Conservation (phyloP, 306 rosid species). For the Hippophae gyantsensis region DNA sequence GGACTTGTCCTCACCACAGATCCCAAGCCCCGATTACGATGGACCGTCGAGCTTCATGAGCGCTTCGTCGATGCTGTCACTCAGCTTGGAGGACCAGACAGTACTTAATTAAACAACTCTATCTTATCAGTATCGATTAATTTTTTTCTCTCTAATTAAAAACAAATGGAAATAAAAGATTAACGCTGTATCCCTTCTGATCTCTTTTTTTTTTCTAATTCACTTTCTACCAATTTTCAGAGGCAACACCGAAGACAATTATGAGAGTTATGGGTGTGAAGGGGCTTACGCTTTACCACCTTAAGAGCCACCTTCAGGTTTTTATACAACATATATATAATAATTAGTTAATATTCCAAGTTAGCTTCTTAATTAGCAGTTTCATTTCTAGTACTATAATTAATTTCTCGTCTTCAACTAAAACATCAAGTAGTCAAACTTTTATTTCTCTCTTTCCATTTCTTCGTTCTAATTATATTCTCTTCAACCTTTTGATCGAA, state of each 20-base stretch:
- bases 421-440: neutral
- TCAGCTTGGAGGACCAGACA: constrained; percentile 98
- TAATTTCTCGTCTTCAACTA: neutral
- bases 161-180: no score
- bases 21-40: constrained; percentile 95
- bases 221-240: constrained; percentile 25
- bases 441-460: constrained; percentile 4
- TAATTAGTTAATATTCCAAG: constrained; percentile 7
- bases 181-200: neutral
- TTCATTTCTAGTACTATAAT: neutral
- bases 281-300: constrained; percentile 99
- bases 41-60: constrained; percentile 98
- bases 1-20: constrained; percentile 99
- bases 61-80: constrained; percentile 98
- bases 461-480: constrained; percentile 14
- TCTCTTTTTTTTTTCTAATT: neutral
- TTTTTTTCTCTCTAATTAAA: neutral
- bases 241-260: constrained; percentile 97
- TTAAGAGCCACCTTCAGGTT: constrained; percentile 99
- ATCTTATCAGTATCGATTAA: neutral
- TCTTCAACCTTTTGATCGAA: constrained; percentile 12
- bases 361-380: constrained; percentile 19
- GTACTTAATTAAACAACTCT: constrained; percentile 24
- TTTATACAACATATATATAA: constrained; percentile 12
- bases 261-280: constrained; percentile 99